A percentile compares a stretch with the other conserved stretches of the same genome.
phyloP scores from a whole-genome alignment of 805 yeast species.

The Wickerhamomyces bisporus region DNA sequence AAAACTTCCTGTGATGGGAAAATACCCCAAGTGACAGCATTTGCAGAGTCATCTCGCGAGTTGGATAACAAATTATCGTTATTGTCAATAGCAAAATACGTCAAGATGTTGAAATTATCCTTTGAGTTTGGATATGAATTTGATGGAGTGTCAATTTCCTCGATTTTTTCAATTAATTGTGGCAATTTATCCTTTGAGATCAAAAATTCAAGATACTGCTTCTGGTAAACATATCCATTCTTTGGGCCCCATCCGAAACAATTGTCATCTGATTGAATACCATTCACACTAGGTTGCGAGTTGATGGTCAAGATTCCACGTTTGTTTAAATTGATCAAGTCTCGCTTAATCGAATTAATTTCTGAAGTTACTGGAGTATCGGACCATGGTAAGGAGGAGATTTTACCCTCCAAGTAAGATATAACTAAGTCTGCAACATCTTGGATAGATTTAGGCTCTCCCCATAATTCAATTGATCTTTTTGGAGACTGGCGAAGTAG shows the following conservation, averaged over 20 bases:
- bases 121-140: conserved; percentile 43
- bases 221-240: conserved; percentile 85
- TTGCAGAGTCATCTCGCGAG: conserved; percentile 62
- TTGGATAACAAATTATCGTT: conserved; percentile 60
- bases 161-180: conserved; percentile 38
- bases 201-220: conserved; percentile 89
- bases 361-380: conserved; percentile 86
- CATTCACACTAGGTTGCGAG: conserved; percentile 92
- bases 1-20: conserved; percentile 86
- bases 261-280: conserved; percentile 63
- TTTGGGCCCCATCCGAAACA: conserved; percentile 93
- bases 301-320: conserved; percentile 77
- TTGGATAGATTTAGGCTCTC: conserved; percentile 54
- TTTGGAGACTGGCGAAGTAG: conserved; percentile 78
- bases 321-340: conserved; percentile 58
- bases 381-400: conserved; percentile 86
- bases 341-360: conserved; percentile 52
- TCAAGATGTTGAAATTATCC: conserved; percentile 48
- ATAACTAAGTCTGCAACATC: conserved; percentile 64
- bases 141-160: conserved; percentile 37
- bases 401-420: conserved; percentile 64
- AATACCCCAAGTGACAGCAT: conserved; percentile 97
- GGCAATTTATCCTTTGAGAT: conserved; percentile 50
- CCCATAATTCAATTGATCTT: conserved; percentile 85
- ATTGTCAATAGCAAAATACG: conserved; percentile 71